Evolutionary conservation across 2,329 filamentous ascomycete genomes (phyloP).

Genomic region (Penicillium brevicompactum): DNA sequence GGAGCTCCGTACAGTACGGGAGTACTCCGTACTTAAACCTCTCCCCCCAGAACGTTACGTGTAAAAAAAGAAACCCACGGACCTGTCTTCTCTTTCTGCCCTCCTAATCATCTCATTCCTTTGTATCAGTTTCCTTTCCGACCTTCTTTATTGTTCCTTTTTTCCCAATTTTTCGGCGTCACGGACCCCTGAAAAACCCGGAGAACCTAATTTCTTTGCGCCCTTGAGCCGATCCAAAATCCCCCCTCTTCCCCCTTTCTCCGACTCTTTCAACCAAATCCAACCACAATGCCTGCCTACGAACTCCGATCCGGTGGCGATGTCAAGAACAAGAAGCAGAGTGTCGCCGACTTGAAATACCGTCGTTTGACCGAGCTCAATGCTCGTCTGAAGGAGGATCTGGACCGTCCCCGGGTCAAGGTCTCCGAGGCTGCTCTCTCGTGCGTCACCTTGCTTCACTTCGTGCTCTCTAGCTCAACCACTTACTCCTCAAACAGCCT

Average conservation of each 20-base stretch:
- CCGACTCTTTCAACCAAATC: conserved; percentile 10
- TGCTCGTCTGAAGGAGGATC: conserved; percentile 90
- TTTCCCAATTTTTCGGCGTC: conserved; percentile 1
- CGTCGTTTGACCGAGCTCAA: conserved; percentile 95
- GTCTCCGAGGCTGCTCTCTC: conserved; percentile 90
- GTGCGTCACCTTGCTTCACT: conserved; percentile 52
- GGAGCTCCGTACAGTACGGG: neutral
- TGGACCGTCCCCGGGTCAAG: conserved; percentile 92
- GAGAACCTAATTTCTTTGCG: conserved; percentile 5
- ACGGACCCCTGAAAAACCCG: conserved; percentile 8
- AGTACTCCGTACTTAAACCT: neutral
- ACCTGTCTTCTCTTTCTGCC: conserved; percentile 4
- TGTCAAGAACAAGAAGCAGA: conserved; percentile 92
- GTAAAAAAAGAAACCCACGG: conserved; percentile 9
- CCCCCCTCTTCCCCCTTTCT: conserved; percentile 17
- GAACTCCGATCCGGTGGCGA: conserved; percentile 67
- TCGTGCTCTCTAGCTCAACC: conserved; percentile 8
- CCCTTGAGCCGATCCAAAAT: conserved; percentile 13
- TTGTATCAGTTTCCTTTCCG: conserved; percentile 10
- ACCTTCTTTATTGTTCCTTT: neutral
- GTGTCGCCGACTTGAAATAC: conserved; percentile 97
- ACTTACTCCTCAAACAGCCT: conserved; percentile 61
- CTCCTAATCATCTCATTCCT: conserved; percentile 2
- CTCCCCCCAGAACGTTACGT: conserved; percentile 1
- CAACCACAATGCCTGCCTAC: conserved; percentile 60